Conservation (phyloP, 1,284 basidiomycete genomes). For the Xerocomus cyaneibrunnescens region DNA sequence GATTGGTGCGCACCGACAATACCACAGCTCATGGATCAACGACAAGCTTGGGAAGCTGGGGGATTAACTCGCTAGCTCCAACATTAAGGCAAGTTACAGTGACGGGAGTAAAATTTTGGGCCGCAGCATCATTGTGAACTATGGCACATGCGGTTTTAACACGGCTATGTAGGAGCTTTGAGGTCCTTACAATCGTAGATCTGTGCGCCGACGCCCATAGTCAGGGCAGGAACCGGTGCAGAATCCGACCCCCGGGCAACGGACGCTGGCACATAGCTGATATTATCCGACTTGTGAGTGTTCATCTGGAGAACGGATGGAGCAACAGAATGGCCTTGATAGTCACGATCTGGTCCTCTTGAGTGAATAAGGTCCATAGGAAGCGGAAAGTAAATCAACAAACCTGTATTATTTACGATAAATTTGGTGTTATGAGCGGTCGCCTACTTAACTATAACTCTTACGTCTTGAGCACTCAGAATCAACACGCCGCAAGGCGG, state of each 20-base stretch:
- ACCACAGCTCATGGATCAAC: no score
- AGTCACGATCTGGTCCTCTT: constrained; percentile 22
- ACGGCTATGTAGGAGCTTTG: neutral
- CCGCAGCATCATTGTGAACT: constrained; percentile 19
- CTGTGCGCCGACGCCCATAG: constrained; percentile 21
- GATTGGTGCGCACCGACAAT: constrained; percentile 21
- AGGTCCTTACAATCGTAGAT: constrained; percentile 13
- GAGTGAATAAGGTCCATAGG: neutral
- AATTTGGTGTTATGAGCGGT: constrained; percentile 23
- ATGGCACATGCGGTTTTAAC: neutral
- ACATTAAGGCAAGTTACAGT: no score
- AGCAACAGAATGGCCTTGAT: constrained; percentile 22
- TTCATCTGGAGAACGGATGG: constrained; percentile 26
- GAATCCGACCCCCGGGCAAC: constrained; percentile 20
- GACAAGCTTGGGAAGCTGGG: no score
- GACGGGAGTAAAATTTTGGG: no score
- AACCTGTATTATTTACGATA: constrained; percentile 28
- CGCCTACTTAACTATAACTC: constrained; percentile 22
- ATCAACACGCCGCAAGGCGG: constrained; percentile 24
- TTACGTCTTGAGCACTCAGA: constrained; percentile 21
- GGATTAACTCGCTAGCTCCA: no score
- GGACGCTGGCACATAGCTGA: constrained; percentile 22
- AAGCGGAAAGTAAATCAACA: neutral
- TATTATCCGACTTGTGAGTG: constrained; percentile 18
- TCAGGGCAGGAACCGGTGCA: constrained; percentile 18